These are phyloP conservation scores for Arctostaphylos glauca DNA, from an alignment of 148 eudicot species.

Conservation along the genomic window DNA sequence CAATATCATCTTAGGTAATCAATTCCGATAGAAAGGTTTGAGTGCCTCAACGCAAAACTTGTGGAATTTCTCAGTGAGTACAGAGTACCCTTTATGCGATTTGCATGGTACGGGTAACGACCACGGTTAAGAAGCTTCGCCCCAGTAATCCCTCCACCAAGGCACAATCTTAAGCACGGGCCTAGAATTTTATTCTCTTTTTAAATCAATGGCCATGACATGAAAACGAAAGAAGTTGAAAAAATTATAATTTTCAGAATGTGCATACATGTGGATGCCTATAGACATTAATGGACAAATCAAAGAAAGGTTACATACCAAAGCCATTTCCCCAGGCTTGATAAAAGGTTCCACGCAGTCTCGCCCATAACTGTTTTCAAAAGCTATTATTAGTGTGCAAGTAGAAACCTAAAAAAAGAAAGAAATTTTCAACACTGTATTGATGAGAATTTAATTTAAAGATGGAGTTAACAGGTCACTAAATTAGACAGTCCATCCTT, in stretches of 20 bases:
- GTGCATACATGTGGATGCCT: background rate
- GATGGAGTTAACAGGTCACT: background rate
- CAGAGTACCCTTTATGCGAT: too few species aligned
- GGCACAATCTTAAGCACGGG: background rate
- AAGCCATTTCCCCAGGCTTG: conserved; percentile 86
- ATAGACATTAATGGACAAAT: background rate
- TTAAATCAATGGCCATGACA: background rate
- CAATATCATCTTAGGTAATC: too few species aligned
- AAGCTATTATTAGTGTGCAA: conserved; percentile 10
- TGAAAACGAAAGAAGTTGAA: background rate
- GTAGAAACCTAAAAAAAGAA: background rate
- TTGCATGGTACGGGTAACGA: too few species aligned
- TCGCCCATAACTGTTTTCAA: conserved; percentile 69
- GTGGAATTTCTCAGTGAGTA: too few species aligned
- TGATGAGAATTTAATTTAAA: background rate
- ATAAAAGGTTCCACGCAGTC: conserved; percentile 83
- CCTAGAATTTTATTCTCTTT: background rate
- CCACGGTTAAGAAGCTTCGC: background rate
- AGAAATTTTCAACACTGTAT: background rate
- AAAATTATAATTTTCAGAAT: background rate
- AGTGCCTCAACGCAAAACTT: too few species aligned
- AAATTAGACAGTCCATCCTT: background rate
- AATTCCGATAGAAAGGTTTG: too few species aligned
- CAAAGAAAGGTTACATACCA: conserved; percentile 46
- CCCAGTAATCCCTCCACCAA: background rate